phyloP scores from a whole-genome alignment of 2,329 filamentous ascomycete species.

The Alternaria novae-zelandiae region DNA sequence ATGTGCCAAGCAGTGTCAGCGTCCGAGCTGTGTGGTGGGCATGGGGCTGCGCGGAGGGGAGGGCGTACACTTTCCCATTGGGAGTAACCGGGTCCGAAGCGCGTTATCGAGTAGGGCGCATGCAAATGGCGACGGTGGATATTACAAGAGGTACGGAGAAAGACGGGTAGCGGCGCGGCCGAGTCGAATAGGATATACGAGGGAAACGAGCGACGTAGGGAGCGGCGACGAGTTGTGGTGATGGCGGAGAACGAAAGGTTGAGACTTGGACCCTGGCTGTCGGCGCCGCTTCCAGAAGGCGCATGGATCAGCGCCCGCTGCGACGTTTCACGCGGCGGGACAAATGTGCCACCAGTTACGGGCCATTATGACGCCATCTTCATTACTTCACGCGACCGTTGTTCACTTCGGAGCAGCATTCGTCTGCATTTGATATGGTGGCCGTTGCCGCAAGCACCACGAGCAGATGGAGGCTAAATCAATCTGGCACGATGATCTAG shows the following conservation, averaged over 20 bases:
- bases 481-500: background rate
- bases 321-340: constrained; percentile 9
- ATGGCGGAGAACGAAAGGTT: constrained; percentile 8
- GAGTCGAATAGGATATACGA: constrained; percentile 2
- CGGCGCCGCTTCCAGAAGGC: constrained; percentile 19
- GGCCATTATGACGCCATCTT: constrained; percentile 2
- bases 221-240: background rate
- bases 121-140: constrained; percentile 28
- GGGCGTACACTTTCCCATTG: constrained; percentile 53
- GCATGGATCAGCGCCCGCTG: constrained; percentile 15
- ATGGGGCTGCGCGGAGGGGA: constrained; percentile 16
- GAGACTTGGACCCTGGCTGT: constrained; percentile 14
- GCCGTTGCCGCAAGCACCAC: background rate
- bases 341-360: constrained; percentile 11
- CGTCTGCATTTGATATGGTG: background rate
- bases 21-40: constrained; percentile 3
- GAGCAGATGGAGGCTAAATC: background rate
- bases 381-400: background rate
- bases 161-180: constrained; percentile 10
- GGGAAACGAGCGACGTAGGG: constrained; percentile 38
- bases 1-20: constrained; percentile 32
- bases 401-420: background rate
- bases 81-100: constrained; percentile 25
- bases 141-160: constrained; percentile 5
- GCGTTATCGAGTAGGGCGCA: constrained; percentile 28